A percentile compares a stretch with the other conserved stretches of the same genome.
Evolutionary conservation across 352 stramenopile genomes (phyloP).

Genomic region (Pythium folliculosum): DNA sequence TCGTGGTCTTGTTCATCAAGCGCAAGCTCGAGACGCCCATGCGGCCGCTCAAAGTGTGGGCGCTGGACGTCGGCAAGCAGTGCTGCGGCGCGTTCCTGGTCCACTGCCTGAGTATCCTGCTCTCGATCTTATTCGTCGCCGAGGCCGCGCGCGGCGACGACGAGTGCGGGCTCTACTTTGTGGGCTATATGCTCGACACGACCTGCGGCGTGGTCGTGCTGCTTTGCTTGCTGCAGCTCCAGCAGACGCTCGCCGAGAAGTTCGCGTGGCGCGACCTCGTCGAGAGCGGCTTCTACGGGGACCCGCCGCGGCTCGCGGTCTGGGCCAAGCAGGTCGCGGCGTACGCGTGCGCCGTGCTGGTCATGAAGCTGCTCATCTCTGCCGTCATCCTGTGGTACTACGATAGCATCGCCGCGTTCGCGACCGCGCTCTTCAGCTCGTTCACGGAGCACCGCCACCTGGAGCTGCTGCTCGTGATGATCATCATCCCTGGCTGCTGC

Average conservation of each 20-base stretch:
- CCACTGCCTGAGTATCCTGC: slow-evolving; percentile 63
- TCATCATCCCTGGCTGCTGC: slow-evolving; percentile 63
- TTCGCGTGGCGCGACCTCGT: slow-evolving; percentile 40
- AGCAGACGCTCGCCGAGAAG: slow-evolving; percentile 42
- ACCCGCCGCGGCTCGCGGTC: slow-evolving; percentile 53
- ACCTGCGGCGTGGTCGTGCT: slow-evolving; percentile 56
- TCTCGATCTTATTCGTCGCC: slow-evolving; percentile 60
- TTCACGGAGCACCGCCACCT: slow-evolving; percentile 67
- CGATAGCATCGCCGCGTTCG: slow-evolving; percentile 39
- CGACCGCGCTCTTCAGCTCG: slow-evolving; percentile 49
- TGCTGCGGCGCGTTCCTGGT: slow-evolving; percentile 56
- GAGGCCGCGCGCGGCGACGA: slow-evolving; percentile 43
- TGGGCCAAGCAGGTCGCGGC: slow-evolving; percentile 59
- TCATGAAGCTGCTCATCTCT: slow-evolving; percentile 58
- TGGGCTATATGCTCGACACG: slow-evolving; percentile 68
- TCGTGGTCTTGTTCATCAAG: slow-evolving; percentile 79
- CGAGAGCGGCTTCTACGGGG: slow-evolving; percentile 68
- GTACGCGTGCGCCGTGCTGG: slow-evolving; percentile 43
- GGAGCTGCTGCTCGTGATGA: slow-evolving; percentile 78
- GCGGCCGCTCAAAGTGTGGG: slow-evolving; percentile 69
- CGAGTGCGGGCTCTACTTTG: slow-evolving; percentile 78
- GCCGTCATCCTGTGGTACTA: slow-evolving; percentile 52
- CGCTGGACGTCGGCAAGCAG: slow-evolving; percentile 72
- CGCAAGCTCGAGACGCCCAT: slow-evolving; percentile 75
- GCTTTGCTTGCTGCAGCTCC: slow-evolving; percentile 44